Evolutionary conservation across 805 yeast species (phyloP), one percentile per base, ranked within the genome.

Genomic region (Barnettozyma pratensis): DNA sequence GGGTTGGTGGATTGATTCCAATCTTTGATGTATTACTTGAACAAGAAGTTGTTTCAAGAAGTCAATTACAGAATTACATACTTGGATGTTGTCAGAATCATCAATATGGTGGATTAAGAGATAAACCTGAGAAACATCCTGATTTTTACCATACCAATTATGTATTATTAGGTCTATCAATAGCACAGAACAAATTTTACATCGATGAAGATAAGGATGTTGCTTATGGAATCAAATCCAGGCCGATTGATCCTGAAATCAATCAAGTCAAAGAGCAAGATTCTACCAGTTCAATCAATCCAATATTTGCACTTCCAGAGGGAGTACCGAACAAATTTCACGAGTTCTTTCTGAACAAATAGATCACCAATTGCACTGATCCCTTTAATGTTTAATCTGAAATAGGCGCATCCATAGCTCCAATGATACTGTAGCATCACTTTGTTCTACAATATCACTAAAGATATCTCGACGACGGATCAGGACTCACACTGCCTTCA

Each of bases 101-200:
- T 1, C 60, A 66, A 11, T 59, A 59, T 2, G 95, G 96, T 1
- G 99, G 99, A 0, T 69, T 94, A 25, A 67, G 83, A 42, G 99
- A 94, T 63, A 94, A 94, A 64, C 98, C 98, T 0, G 88, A 88
- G 1, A 79, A 76, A 52, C 57, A 65, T 6, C 81, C 94, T 0
- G 99, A 94, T 63, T 85, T 83, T 50, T 94, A 94, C 65, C 99
- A 94, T 61, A 84, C 97, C 1, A 89, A 91, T 61, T 94, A 94
- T 62, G 81, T 83, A 0, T 68, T 91, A 2, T 68, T 85, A 47
- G 99, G 99, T 0, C 68, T 92, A 30, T 77, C 63, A 4, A 48
- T 57, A 10, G 54, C 48, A 1, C 65, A 61, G 38, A 55, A 53
- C 35, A 47, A 45, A 31, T 61, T 51, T 32, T 27, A 38, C 8